Evolutionary conservation across 257 asterid species (phyloP).

Genomic region (Nemophila menziesii): DNA sequence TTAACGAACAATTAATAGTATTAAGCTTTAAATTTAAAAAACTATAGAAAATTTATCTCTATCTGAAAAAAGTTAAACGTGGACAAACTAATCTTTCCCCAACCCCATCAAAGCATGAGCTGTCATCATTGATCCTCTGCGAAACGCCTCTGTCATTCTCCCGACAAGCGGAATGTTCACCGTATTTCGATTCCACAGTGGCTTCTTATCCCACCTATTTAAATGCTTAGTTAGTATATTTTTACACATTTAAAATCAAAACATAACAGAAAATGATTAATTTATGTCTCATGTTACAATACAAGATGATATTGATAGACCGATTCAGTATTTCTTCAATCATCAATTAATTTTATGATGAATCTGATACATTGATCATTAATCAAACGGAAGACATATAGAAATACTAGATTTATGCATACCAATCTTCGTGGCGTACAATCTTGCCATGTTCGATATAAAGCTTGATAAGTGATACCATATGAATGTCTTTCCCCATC

Average conservation of each 20-base stretch:
- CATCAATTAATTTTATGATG: no score
- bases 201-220: slow-evolving; percentile 85
- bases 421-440: slow-evolving; percentile 78
- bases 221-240: not conserved
- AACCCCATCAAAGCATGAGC: slow-evolving; percentile 78
- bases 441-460: slow-evolving; percentile 67
- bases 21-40: not conserved
- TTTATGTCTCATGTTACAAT: no score
- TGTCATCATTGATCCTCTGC: slow-evolving; percentile 56
- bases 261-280: not conserved
- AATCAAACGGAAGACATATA: no score
- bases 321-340: no score
- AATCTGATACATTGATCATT: no score
- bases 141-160: slow-evolving; percentile 33
- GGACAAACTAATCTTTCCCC: slow-evolving; percentile 56
- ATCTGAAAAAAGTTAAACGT: not conserved
- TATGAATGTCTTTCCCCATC: slow-evolving; percentile 55
- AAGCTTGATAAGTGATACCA: slow-evolving; percentile 71
- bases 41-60: not conserved
- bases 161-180: slow-evolving; percentile 47
- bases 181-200: slow-evolving; percentile 51
- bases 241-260: not conserved
- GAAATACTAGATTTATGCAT: slow-evolving; percentile 9
- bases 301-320: no score
- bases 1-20: no score